Evolutionary conservation across 2,329 filamentous ascomycete genomes (phyloP).

Genomic region (Botryotinia convoluta): DNA sequence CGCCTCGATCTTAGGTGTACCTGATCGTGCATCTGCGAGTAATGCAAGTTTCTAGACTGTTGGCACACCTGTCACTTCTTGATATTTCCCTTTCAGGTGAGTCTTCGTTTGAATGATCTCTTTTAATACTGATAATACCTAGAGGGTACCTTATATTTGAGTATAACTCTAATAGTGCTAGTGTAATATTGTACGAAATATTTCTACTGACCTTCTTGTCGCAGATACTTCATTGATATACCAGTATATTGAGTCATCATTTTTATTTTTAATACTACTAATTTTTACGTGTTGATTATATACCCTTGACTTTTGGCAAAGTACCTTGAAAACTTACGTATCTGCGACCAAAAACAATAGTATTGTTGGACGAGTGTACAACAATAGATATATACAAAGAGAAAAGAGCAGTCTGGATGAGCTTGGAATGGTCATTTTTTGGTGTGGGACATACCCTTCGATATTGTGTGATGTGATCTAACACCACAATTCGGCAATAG

Average conservation of each 20-base stretch:
- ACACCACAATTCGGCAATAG: not conserved
- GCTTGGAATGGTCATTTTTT: not conserved
- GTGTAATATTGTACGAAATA: not conserved
- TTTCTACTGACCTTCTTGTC: not conserved
- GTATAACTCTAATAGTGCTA: not conserved
- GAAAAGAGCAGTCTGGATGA: not conserved
- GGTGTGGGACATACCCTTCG: not conserved
- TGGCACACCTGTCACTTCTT: not conserved
- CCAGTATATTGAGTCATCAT: rapidly evolving
- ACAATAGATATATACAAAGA: not conserved
- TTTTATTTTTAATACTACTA: rapidly evolving
- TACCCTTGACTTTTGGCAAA: not conserved
- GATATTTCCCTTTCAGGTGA: not conserved
- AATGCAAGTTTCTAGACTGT: too few relatives aligned
- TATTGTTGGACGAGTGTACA: too few relatives aligned
- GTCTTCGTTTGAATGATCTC: not conserved
- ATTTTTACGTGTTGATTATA: not conserved
- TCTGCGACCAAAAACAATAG: too few relatives aligned
- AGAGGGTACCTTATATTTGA: not conserved
- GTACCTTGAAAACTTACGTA: too few relatives aligned
- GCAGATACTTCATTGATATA: not conserved
- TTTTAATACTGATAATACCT: not conserved
- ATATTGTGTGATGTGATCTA: too few relatives aligned
- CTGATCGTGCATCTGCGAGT: not conserved
- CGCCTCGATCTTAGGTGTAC: rapidly evolving